A percentile compares a stretch with the other conserved stretches of the same genome.
These are phyloP conservation scores for Trichosporon faecale DNA, from an alignment of 1,284 basidiomycete species.

Conservation along the genomic window DNA sequence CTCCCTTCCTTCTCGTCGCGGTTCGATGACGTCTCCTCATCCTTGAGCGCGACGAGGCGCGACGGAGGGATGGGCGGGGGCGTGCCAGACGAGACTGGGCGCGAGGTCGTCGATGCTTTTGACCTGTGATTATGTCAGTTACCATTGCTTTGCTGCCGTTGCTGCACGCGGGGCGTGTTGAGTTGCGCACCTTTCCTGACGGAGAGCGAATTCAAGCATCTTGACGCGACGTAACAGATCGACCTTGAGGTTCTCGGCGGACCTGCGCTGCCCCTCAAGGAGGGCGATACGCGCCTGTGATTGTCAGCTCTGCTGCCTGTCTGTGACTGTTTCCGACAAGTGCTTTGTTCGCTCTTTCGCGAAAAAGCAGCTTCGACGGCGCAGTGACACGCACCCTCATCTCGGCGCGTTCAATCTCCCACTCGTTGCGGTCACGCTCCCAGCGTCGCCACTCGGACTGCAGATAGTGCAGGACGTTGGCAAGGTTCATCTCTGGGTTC, in stretches of 20 bases:
- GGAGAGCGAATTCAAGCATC: constrained; percentile 95
- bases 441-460: constrained; percentile 97
- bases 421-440: constrained; percentile 96
- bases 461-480: constrained; percentile 91
- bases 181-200: constrained; percentile 77
- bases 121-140: constrained; percentile 56
- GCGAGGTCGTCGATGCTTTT: constrained; percentile 51
- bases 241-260: constrained; percentile 93
- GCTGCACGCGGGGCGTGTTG: constrained; percentile 12
- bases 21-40: constrained; percentile 39
- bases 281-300: constrained; percentile 91
- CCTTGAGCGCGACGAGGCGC: constrained; percentile 47
- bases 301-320: constrained; percentile 14
- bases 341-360: constrained; percentile 7
- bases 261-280: constrained; percentile 90
- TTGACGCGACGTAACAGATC: constrained; percentile 94
- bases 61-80: constrained; percentile 40
- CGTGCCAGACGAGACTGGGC: constrained; percentile 15
- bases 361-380: background rate
- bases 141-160: too few relatives aligned
- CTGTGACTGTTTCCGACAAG: background rate
- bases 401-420: constrained; percentile 99
- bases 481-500: constrained; percentile 73
- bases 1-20: constrained; percentile 47
- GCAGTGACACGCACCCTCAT: constrained; percentile 72